Base-by-base conservation (phyloP, 495 filamentous ascomycete genomes). In the Stereocaulon alpinum region DNA sequence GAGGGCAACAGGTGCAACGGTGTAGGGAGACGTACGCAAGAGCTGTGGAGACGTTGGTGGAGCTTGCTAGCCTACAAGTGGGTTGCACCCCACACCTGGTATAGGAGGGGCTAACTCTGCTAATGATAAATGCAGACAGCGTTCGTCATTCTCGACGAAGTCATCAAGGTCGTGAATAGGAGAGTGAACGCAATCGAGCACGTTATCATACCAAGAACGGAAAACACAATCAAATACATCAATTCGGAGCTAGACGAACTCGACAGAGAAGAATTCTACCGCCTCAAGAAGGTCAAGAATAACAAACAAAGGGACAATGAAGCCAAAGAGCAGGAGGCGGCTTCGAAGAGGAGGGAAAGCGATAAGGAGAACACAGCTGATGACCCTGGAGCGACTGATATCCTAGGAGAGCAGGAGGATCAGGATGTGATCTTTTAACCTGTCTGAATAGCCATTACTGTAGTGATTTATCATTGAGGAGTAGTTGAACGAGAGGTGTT, bases 141-240 rank as follows among this genome's bases (percentile, higher is more conserved):
- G 6, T 99, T 99, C 68, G 88, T 99, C 42, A 96, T 96, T 62
- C 71, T 99, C 61, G 93, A 99, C 69, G 94, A 97, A 68, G 94
- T 99, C 56, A 99, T 99, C 73, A 99, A 99, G 78, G 88, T 96
- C 29, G 93, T 99, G 37, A 99, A 97, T 71, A 84, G 93, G 62
- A 86, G 93, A 88, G 92, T 97, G 18, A 97, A 96, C 73, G 92
- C 92, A 41, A 97, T 97, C 71, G 91, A 94, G 73, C 90, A 98
- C 73, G 94, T 99, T 58, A 97, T 99, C 65, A 97, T 99, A 63
- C 93, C 93, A 30, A 80, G 93, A 49, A 99, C 93, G 20, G 92
- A 97, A 69, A 99, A 97, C 64, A 99, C 93, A 53, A 99, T 99
- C 77, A 96, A 91, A 75, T 96, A 98, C 69, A 99, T 99, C 80